Conservation (phyloP, 345 rosid genomes). For the Cardamine occulta region DNA sequence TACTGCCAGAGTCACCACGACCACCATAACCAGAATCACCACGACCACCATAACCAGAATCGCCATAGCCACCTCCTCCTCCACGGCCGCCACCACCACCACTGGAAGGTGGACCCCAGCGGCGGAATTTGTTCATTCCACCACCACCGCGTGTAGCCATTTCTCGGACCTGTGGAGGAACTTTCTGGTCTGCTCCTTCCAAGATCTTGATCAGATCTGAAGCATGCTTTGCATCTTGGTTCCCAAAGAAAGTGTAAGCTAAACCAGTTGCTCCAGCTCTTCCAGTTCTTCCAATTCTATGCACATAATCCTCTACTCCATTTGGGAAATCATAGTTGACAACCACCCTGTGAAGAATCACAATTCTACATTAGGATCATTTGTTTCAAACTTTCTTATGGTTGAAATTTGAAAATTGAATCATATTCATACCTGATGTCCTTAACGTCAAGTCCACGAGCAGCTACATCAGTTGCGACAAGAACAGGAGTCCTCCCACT, state of each 20-base stretch:
- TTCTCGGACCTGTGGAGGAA: conserved; percentile 78
- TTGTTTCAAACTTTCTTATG: not conserved
- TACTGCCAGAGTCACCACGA: conserved; percentile 53
- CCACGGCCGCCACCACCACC: conserved; percentile 53
- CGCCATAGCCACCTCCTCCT: conserved; percentile 54
- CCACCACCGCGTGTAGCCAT: conserved; percentile 74
- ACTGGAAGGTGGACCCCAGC: conserved; percentile 72
- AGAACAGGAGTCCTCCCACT: conserved; percentile 84
- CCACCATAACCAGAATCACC: conserved; percentile 57
- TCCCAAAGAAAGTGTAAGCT: conserved; percentile 83
- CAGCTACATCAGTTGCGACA: conserved; percentile 94
- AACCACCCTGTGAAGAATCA: conserved; percentile 70
- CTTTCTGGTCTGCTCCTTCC: conserved; percentile 88
- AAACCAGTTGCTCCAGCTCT: conserved; percentile 97
- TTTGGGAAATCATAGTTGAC: conserved; percentile 95
- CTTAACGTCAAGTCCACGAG: conserved; percentile 88
- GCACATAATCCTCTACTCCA: conserved; percentile 97
- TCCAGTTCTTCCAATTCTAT: conserved; percentile 96
- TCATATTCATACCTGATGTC: conserved; percentile 67
- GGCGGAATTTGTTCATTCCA: conserved; percentile 71
- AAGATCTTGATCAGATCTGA: conserved; percentile 82
- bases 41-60: conserved; percentile 56
- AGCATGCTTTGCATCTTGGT: conserved; percentile 88
- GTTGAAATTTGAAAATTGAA: not conserved
- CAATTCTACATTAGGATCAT: conserved; percentile 1